Conservation (phyloP, 2,329 filamentous ascomycete species). For the Scolecobasidium constrictum region DNA sequence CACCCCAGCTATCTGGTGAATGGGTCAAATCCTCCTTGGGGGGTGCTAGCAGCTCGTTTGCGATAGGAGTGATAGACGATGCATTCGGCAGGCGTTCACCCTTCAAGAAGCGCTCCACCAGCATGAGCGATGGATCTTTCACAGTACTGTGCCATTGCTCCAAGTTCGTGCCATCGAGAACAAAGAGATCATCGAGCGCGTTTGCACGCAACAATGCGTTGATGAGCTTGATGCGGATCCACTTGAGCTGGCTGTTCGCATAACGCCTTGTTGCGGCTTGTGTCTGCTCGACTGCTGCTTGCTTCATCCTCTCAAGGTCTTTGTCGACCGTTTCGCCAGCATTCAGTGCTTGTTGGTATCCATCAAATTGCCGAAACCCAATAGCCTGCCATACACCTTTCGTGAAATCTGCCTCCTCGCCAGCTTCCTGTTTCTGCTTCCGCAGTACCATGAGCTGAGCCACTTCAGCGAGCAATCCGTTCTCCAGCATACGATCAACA, state of each 20-base stretch:
- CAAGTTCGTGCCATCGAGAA: constrained; percentile 70
- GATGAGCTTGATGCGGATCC: constrained; percentile 77
- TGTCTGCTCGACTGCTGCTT: constrained; percentile 58
- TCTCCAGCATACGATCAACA: constrained; percentile 72
- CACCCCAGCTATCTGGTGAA: constrained; percentile 34
- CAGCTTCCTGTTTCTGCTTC: constrained; percentile 32
- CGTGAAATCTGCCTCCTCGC: constrained; percentile 54
- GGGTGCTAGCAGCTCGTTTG: constrained; percentile 45
- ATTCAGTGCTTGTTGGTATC: constrained; percentile 44
- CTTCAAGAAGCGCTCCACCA: constrained; percentile 56
- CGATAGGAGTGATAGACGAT: constrained; percentile 42
- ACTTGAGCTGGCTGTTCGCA: constrained; percentile 70
- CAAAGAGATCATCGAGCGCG: constrained; percentile 50
- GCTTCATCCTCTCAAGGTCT: constrained; percentile 43
- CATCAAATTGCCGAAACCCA: constrained; percentile 82
- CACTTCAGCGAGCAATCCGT: constrained; percentile 54
- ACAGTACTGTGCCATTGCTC: constrained; percentile 53
- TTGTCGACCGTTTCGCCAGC: constrained; percentile 10
- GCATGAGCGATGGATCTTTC: constrained; percentile 47
- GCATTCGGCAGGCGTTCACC: constrained; percentile 42
- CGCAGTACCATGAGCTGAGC: constrained; percentile 40
- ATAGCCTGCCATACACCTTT: constrained; percentile 95
- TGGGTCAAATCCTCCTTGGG: constrained; percentile 38
- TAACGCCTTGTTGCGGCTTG: constrained; percentile 82
- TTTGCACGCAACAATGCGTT: constrained; percentile 50